phyloP scores from a whole-genome alignment of 345 rosid genomes.

The Aquilaria yunnanensis region DNA sequence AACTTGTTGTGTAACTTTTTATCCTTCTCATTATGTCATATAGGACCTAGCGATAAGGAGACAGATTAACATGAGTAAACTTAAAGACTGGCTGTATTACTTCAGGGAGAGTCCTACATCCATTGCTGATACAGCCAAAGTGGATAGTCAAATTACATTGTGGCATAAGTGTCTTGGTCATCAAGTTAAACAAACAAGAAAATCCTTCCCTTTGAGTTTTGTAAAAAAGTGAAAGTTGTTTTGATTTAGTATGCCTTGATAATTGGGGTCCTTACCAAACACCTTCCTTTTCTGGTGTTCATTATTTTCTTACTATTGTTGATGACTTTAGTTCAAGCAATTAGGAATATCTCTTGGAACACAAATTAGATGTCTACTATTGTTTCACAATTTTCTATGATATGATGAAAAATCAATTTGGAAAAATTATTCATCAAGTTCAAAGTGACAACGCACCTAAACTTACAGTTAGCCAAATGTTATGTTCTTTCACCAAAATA shows the following conservation, averaged over 20 bases:
- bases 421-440: too few relatives aligned
- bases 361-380: too few relatives aligned
- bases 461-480: too few relatives aligned
- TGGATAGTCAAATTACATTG: background rate
- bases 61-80: too few relatives aligned
- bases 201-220: background rate
- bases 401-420: background rate
- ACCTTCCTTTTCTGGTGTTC: background rate
- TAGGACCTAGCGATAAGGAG: background rate
- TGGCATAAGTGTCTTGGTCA: background rate
- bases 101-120: background rate
- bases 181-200: too few relatives aligned
- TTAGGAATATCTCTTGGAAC: background rate
- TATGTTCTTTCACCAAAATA: background rate
- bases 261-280: background rate
- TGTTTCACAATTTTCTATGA: too few relatives aligned
- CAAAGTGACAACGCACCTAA: background rate
- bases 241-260: background rate
- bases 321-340: background rate
- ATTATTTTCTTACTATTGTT: background rate
- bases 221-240: too few relatives aligned
- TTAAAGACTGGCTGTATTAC: background rate
- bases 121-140: too few relatives aligned
- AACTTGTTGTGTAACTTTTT: background rate
- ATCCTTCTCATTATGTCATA: background rate